A percentile compares a stretch with the other conserved stretches of the same genome.
Evolutionary conservation across 345 rosid genomes (phyloP).

Genomic region (Brassica incana): DNA sequence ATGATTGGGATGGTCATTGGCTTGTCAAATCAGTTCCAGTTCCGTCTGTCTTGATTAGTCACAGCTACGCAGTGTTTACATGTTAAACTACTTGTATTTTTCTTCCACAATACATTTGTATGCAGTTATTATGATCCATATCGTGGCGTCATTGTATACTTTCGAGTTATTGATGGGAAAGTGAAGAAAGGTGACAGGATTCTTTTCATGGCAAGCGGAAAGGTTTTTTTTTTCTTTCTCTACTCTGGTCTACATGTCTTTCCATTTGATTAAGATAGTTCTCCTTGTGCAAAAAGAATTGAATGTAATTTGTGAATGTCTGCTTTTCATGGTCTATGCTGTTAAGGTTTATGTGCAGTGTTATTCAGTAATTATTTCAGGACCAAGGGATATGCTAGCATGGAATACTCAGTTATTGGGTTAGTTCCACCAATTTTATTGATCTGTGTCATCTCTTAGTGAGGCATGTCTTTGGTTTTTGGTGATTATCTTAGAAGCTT

Average conservation of each 20-base stretch:
- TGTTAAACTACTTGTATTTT: constrained; percentile 1
- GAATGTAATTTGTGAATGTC: too few species aligned
- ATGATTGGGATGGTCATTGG: neutral
- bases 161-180: constrained; percentile 91
- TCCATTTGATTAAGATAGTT: constrained; percentile 8
- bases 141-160: constrained; percentile 96
- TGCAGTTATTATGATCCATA: constrained; percentile 96
- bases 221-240: constrained; percentile 48
- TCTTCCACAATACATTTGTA: constrained; percentile 18
- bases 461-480: neutral
- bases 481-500: neutral
- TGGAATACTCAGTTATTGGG: constrained; percentile 93
- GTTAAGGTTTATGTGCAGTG: too few species aligned
- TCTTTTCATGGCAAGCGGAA: constrained; percentile 87
- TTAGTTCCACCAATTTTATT: constrained; percentile 37
- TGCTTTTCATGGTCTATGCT: too few species aligned
- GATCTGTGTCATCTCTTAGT: constrained; percentile 7
- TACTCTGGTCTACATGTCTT: neutral
- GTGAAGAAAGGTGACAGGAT: constrained; percentile 92
- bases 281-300: too few species aligned
- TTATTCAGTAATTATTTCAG: constrained; percentile 20
- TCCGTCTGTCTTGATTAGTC: neutral
- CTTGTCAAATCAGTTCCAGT: too few species aligned
- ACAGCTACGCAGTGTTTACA: neutral
- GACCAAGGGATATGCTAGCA: constrained; percentile 98